phyloP scores from a whole-genome alignment of 2,329 filamentous ascomycete genomes.

The Gliomastix tumulicola region DNA sequence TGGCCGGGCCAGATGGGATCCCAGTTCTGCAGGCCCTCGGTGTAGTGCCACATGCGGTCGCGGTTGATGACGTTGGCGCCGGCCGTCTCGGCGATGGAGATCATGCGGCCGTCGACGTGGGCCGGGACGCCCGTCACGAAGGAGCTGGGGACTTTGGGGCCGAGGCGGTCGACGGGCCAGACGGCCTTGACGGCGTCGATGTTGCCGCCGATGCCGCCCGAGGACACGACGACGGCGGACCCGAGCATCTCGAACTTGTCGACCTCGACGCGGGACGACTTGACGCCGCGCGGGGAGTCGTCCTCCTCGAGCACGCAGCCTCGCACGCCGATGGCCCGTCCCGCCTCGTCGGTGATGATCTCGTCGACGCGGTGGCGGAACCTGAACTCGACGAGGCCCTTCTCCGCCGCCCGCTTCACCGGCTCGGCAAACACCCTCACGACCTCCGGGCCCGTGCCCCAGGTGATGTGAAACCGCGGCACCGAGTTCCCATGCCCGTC shows the following conservation, averaged over 20 bases:
- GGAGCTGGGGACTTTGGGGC: conserved; percentile 44
- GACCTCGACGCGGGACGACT: conserved; percentile 38
- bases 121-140: conserved; percentile 56
- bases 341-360: conserved; percentile 41
- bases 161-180: conserved; percentile 52
- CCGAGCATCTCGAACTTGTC: conserved; percentile 47
- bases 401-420: conserved; percentile 43
- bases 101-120: conserved; percentile 59
- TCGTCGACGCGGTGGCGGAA: conserved; percentile 52
- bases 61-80: conserved; percentile 52
- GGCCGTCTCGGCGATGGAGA: conserved; percentile 43
- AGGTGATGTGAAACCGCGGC: conserved; percentile 55
- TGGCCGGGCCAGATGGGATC: conserved; percentile 54
- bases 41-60: conserved; percentile 62
- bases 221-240: conserved; percentile 45
- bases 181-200: conserved; percentile 50
- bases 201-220: conserved; percentile 55
- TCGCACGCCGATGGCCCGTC: conserved; percentile 43
- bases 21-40: conserved; percentile 56
- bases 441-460: conserved; percentile 55
- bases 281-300: conserved; percentile 40
- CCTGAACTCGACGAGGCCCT: conserved; percentile 46
- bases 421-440: conserved; percentile 52
- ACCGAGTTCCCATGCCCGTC: conserved; percentile 57
- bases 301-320: conserved; percentile 47